phyloP scores from a whole-genome alignment of 1,139 yeast genomes.

The Yamadazyma atlantica region DNA sequence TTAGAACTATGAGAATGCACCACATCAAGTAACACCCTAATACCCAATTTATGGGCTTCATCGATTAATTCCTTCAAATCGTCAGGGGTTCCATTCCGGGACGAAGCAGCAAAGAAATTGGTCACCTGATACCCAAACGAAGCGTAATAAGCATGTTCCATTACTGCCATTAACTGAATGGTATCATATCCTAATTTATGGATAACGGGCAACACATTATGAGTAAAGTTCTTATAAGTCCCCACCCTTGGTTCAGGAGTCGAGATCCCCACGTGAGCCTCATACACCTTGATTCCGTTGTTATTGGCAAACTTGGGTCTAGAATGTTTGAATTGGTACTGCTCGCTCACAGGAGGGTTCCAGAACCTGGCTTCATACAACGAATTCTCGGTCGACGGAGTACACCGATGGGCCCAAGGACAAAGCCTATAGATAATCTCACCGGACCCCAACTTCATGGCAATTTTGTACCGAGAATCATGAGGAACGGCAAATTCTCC shows the following conservation, averaged over 20 bases:
- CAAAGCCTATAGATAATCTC: conserved; percentile 78
- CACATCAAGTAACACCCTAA: conserved; percentile 83
- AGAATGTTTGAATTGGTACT: conserved; percentile 60
- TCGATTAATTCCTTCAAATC: conserved; percentile 89
- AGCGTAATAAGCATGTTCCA: conserved; percentile 99
- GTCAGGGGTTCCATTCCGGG: conserved; percentile 93
- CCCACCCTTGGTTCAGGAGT: conserved; percentile 87
- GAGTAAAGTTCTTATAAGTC: conserved; percentile 79
- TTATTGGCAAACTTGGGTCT: conserved; percentile 52
- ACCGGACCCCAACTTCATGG: conserved; percentile 65
- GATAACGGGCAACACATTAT: conserved; percentile 79
- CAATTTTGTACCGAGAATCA: conserved; percentile 74
- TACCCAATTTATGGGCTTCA: conserved; percentile 86
- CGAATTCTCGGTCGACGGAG: conserved; percentile 51
- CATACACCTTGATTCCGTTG: conserved; percentile 77
- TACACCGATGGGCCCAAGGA: conserved; percentile 86
- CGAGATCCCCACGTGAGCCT: conserved; percentile 95
- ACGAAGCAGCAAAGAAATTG: conserved; percentile 84
- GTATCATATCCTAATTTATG: conserved; percentile 85
- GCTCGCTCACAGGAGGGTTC: conserved; percentile 59
- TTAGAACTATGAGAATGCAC: conserved; percentile 97
- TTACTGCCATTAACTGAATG: conserved; percentile 93
- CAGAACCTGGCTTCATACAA: conserved; percentile 87
- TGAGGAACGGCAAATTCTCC: conserved; percentile 75
- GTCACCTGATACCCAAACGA: conserved; percentile 96